Evolutionary conservation across 176 grass and related monocot genomes (phyloP).

Genomic region (Musa acuminata): DNA sequence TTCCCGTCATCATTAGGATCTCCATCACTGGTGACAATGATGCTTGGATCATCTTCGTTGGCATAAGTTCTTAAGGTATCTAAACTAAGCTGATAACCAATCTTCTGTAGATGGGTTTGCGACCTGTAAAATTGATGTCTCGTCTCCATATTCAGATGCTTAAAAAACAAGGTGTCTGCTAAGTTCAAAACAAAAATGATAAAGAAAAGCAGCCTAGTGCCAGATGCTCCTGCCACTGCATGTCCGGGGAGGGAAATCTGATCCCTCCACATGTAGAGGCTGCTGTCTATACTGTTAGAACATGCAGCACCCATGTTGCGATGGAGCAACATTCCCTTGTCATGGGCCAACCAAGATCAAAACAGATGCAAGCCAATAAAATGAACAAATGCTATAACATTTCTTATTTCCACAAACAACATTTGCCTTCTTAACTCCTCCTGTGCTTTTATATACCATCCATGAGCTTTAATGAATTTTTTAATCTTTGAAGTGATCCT

Average conservation of each 20-base stretch:
- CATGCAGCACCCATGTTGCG: no score
- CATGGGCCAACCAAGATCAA: neutral
- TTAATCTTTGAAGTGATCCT: constrained; percentile 71
- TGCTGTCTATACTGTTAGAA: no score
- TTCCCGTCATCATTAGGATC: constrained; percentile 41
- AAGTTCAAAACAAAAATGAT: neutral
- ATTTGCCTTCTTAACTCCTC: constrained; percentile 71
- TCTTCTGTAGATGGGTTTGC: constrained; percentile 55
- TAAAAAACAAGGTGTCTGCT: neutral
- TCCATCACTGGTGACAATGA: constrained; percentile 37
- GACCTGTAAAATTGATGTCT: constrained; percentile 28
- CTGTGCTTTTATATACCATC: constrained; percentile 51
- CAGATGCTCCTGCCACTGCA: neutral
- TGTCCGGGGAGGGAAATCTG: neutral
- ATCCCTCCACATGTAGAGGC: neutral
- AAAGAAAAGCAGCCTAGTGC: neutral
- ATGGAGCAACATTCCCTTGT: neutral
- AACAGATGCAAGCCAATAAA: constrained; percentile 4
- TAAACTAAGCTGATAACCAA: constrained; percentile 52
- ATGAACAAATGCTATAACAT: neutral
- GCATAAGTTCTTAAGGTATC: constrained; percentile 38
- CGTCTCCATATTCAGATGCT: no score
- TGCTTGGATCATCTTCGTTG: constrained; percentile 49
- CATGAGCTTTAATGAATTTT: constrained; percentile 70
- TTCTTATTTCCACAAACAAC: neutral